Base-by-base conservation (phyloP, 768 basidiomycete species). In the Atractiella rhizophila region DNA sequence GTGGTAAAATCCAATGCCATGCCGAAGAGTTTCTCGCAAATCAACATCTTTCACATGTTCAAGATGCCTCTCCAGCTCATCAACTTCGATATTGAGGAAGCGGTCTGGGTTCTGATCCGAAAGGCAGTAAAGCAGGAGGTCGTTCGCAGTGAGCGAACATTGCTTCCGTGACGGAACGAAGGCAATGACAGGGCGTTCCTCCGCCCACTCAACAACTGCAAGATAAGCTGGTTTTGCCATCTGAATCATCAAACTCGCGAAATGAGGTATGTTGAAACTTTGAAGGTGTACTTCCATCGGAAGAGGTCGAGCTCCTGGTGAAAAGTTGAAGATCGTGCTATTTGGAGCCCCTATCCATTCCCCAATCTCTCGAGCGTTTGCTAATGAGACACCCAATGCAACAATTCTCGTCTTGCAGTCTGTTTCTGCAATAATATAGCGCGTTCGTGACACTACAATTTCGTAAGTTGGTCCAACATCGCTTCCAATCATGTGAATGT, bases 181-280 rank as follows among this genome's bases (percentile, higher is more conserved):
- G 47, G 80, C 62, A 51, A 96, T 76, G 47, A 83, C 80, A 0
- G 86, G 86, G 51, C 78, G 80, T 4, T 69, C 66, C 0, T 73
- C 68, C 0, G 91, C 74, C 48, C 83, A 74, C 54, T 98, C 88
- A 32, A 73, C 63, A 45, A 94, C 76, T 24, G 86, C 74, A 6
- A 96, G 69, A 57, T 94, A 96, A 0, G 88, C 80, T 0, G 91
- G 91, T 56, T 96, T 96, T 8, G 86, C 85, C 91, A 98, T 96
- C 33, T 85, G 70, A 45, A 96, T 82, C 88, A 98, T 96, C 30
- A 98, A 64, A 0, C 85, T 91, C 0, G 91, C 85, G 71, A 88
- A 91, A 55, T 96, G 91, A n/a, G 85, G 81, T 34, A 85, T 80
- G 21, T 70, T 70, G 64, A 91, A 98, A 30, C 79, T 83, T 54